A percentile compares a stretch with the other conserved stretches of the same genome.
Evolutionary conservation across 1,284 basidiomycete species (phyloP).

Genomic region (Ceratobasidium sp.): DNA sequence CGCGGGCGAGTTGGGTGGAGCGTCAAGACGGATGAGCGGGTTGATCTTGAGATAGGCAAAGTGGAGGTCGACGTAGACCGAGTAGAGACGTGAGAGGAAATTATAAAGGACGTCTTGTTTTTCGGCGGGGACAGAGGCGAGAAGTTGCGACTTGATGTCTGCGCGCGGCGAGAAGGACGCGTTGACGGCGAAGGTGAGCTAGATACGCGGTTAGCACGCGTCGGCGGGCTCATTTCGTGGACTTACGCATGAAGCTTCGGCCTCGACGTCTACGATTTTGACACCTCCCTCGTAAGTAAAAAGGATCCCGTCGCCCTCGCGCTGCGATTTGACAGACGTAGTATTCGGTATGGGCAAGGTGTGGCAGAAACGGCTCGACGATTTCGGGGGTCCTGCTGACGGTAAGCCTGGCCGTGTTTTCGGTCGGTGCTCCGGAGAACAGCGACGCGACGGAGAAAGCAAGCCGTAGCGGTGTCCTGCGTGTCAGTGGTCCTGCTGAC

Average conservation of each 20-base stretch:
- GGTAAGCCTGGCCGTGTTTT: too few relatives aligned
- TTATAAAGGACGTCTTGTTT: slow-evolving; percentile 92
- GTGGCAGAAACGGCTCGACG: too few relatives aligned
- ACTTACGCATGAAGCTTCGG: slow-evolving; percentile 16
- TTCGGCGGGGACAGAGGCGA: slow-evolving; percentile 79
- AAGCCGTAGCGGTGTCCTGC: too few relatives aligned
- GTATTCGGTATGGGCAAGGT: too few relatives aligned
- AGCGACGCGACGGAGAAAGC: too few relatives aligned
- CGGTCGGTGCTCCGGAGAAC: too few relatives aligned
- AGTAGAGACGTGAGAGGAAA: slow-evolving; percentile 96
- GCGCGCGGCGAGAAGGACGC: slow-evolving; percentile 84
- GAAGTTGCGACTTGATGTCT: slow-evolving; percentile 78
- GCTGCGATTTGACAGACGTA: too few relatives aligned
- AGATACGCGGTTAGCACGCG: slow-evolving; percentile 57
- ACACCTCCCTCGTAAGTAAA: too few relatives aligned
- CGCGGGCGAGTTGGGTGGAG: slow-evolving; percentile 76
- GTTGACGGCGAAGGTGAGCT: slow-evolving; percentile 86
- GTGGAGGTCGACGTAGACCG: slow-evolving; percentile 97
- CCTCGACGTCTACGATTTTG: too few relatives aligned
- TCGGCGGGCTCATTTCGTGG: background rate
- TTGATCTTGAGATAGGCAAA: slow-evolving; percentile 99
- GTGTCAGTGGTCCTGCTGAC: too few relatives aligned
- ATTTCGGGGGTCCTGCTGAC: too few relatives aligned
- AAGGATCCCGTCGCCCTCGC: too few relatives aligned
- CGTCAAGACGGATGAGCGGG: slow-evolving; percentile 95